These are phyloP conservation scores for Medakamo hakoo DNA, from an alignment of 139 green algal species.

Conservation along the genomic window DNA sequence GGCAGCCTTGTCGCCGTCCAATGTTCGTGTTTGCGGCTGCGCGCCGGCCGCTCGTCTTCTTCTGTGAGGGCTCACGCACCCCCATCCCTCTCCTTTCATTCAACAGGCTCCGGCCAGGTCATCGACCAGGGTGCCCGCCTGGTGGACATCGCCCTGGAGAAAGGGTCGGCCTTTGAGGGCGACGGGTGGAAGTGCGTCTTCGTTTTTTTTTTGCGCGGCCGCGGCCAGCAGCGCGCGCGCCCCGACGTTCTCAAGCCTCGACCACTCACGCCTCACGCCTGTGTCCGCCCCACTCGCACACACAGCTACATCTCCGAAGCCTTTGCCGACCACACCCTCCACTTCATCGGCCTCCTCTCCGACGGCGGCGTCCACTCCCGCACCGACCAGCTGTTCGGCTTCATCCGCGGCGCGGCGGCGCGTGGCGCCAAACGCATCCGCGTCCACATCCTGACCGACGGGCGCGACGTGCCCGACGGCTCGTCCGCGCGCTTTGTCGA, in stretches of 20 bases:
- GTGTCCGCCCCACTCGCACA: too few species aligned
- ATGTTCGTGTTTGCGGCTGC: background rate
- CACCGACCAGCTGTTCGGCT: constrained; percentile 58
- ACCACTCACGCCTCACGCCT: too few species aligned
- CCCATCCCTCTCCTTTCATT: background rate
- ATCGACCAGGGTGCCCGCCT: constrained; percentile 82
- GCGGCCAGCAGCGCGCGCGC: too few species aligned
- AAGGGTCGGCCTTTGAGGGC: constrained; percentile 51
- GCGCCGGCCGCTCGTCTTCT: background rate
- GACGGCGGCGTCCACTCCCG: constrained; percentile 75
- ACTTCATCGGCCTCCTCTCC: constrained; percentile 88
- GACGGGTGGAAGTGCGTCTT: constrained; percentile 65
- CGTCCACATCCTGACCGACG: constrained; percentile 84
- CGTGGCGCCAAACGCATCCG: constrained; percentile 73
- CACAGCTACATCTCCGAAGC: background rate
- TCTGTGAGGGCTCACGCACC: background rate
- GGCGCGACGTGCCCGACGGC: constrained; percentile 83
- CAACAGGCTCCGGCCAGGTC: constrained; percentile 59
- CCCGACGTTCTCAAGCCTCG: too few species aligned
- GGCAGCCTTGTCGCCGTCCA: background rate
- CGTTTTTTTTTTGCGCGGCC: too few species aligned
- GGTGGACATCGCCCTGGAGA: constrained; percentile 79
- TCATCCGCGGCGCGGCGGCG: constrained; percentile 49
- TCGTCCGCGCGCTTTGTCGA: constrained; percentile 51
- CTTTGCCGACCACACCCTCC: constrained; percentile 70